Base-by-base conservation (phyloP, 176 grass and related monocot genomes). In the Triticum timopheevii region DNA sequence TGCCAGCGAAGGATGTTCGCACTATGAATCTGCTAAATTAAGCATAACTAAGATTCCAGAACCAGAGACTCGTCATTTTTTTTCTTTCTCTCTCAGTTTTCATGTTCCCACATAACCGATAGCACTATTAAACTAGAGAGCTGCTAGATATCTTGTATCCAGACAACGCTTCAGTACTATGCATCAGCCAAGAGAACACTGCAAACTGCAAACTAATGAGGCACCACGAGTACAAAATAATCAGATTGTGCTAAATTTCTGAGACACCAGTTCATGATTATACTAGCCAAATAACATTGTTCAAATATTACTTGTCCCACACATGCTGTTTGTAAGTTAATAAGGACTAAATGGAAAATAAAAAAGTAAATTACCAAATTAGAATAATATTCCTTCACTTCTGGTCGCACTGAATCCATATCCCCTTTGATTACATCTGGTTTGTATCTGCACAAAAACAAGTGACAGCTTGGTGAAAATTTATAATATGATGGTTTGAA, bases 311-410 rank as follows among this genome's bases (percentile, higher is more conserved):
- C 16, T 62, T n/a, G 44, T 8, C 25, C 34, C 52, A 31, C 42
- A 3, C 25, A 69, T 62, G 10, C 4, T 81, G 49, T 35, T 89
- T 25, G 69, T 69, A 63, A 77, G 77, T 76, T 70, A 70, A 82
- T 19, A 24, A 6, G 68, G 15, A 52, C 16, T 56, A 75, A 45
- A 67, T 67, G 42, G 10, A 78, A 58, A 80, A 80, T 20, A 12
- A 42, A 87, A 73, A 90, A 92, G 71, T 66, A 47, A 77, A 86
- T 66, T 90, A 97, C 95, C 95, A 93, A 79, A 84, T 87, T 92
- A 34, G 82, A 86, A 90, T 98, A 98, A 73, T 93, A 95, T 23
- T 92, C 85, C 83, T 87, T 95, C 42, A 98, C 93, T 81, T 95
- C 87, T 50, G 69, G 82, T 80, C 91, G 91, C 76, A 98, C 89